Conservation (phyloP, 345 rosid genomes). For the Melaleuca alternifolia region DNA sequence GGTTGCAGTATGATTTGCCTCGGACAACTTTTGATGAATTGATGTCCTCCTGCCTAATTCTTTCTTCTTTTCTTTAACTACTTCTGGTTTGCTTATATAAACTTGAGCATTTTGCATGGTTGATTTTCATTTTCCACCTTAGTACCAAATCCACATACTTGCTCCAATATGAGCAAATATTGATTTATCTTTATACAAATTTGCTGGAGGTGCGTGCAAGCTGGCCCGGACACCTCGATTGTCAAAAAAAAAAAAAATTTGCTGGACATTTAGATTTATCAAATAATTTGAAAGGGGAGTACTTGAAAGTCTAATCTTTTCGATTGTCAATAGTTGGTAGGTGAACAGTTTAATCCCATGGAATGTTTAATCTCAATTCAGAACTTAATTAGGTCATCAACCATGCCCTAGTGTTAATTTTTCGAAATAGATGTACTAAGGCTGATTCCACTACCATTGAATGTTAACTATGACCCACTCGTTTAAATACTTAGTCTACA, state of each 20-base stretch:
- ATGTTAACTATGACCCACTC: background rate
- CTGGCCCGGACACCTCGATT: no score
- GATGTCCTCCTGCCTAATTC: background rate
- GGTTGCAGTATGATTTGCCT: rapidly evolving
- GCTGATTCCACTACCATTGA: background rate
- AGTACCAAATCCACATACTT: background rate
- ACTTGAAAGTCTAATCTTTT: background rate
- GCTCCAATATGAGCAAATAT: background rate
- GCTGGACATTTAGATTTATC: background rate
- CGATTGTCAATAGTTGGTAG: background rate
- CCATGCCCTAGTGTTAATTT: background rate
- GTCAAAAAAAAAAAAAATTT: no score
- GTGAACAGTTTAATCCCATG: background rate
- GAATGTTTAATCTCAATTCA: background rate
- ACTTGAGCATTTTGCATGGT: background rate
- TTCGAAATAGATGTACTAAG: background rate
- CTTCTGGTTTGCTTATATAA: background rate
- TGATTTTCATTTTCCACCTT: background rate
- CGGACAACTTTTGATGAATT: background rate
- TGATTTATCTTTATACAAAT: background rate
- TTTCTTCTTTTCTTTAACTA: background rate
- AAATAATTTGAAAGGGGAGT: background rate
- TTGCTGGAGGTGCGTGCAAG: background rate
- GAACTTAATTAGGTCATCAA: background rate
- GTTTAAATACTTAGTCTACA: background rate